phyloP scores from a whole-genome alignment of 441 rosid species.

The Pelargonium exstipulatum region DNA sequence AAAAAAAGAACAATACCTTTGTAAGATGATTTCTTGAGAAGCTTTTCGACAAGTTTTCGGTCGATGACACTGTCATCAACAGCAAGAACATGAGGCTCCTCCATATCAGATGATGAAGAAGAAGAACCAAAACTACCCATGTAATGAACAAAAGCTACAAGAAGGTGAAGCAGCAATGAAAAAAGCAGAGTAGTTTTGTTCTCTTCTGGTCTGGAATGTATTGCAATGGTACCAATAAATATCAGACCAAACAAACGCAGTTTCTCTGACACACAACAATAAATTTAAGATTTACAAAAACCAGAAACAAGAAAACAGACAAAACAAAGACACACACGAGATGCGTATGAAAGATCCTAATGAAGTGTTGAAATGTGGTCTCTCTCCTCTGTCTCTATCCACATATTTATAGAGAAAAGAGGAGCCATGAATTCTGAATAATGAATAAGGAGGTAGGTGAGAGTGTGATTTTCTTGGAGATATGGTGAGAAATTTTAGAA shows the following conservation, averaged over 20 bases:
- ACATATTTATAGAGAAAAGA: no score
- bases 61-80: conserved; percentile 84
- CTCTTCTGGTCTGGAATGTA: not conserved
- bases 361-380: no score
- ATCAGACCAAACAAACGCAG: not conserved
- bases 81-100: conserved; percentile 69
- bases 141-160: not conserved
- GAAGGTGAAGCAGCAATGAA: not conserved
- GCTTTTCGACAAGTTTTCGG: conserved; percentile 58
- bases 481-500: conserved; percentile 3
- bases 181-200: not conserved
- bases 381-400: no score
- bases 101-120: conserved; percentile 33
- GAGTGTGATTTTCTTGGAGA: not conserved
- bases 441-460: no score
- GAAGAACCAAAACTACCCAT: not conserved
- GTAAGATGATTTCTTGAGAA: conserved; percentile 74
- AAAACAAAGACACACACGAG: not conserved
- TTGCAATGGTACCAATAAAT: not conserved
- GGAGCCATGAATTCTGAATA: no score
- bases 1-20: conserved; percentile 39
- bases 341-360: not conserved
- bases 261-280: not conserved
- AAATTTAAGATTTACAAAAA: not conserved
- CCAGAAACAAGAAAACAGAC: not conserved